Conservation (phyloP, 495 filamentous ascomycete species). For the Xanthoparmelia taractica region DNA sequence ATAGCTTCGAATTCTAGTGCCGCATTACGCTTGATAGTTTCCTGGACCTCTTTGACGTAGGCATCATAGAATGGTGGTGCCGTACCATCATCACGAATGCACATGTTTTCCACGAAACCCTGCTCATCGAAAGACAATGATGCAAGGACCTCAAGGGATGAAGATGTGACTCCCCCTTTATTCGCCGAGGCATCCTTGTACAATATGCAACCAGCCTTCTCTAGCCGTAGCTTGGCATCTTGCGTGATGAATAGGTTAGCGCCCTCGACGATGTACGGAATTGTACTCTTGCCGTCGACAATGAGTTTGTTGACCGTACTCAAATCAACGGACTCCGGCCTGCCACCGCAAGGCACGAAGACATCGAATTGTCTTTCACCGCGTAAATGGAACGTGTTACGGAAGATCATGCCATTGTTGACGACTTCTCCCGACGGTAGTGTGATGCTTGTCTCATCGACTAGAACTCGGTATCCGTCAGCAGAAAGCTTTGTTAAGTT, state of each 20-base stretch:
- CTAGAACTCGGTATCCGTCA: conserved; percentile 83
- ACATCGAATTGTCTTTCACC: conserved; percentile 65
- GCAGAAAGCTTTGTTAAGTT: conserved; percentile 77
- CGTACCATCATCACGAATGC: conserved; percentile 66
- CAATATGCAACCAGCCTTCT: conserved; percentile 84
- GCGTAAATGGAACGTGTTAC: conserved; percentile 92
- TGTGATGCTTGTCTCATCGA: conserved; percentile 79
- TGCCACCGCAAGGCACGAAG: conserved; percentile 94
- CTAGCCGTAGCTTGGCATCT: conserved; percentile 89
- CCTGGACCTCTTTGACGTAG: conserved; percentile 89
- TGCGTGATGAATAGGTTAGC: conserved; percentile 99
- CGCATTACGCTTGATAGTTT: conserved; percentile 81
- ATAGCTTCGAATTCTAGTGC: conserved; percentile 93
- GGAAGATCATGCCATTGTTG: conserved; percentile 88
- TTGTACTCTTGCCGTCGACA: conserved; percentile 65
- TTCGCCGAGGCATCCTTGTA: conserved; percentile 98
- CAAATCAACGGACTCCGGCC: conserved; percentile 94
- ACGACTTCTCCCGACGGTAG: conserved; percentile 81
- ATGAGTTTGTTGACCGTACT: conserved; percentile 79
- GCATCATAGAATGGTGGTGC: conserved; percentile 82
- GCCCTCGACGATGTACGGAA: conserved; percentile 95
- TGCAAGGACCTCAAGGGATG: conserved; percentile 90
- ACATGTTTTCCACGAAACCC: conserved; percentile 89
- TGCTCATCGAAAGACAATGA: conserved; percentile 87
- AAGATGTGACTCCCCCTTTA: conserved; percentile 98